Conservation (phyloP, 2,329 filamentous ascomycete species). For the Neonectria hederae region DNA sequence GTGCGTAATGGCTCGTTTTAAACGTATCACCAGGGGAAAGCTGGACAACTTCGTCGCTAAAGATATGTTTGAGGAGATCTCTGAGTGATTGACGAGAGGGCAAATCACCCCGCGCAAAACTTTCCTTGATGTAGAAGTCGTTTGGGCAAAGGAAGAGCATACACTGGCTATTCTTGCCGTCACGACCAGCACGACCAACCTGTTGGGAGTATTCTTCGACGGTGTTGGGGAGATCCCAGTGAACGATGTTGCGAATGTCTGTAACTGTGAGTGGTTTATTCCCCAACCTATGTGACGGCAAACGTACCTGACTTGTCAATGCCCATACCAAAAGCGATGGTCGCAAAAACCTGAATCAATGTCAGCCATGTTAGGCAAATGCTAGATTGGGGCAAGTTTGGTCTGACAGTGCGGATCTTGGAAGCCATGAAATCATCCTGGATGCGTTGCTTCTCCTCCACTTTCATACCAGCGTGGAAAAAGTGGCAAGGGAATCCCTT, state of each 20-base stretch:
- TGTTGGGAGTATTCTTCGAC: slow-evolving; percentile 68
- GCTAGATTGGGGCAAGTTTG: fast-evolving
- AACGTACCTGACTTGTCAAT: slow-evolving; percentile 59
- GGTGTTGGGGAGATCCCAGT: slow-evolving; percentile 61
- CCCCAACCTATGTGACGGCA: fast-evolving
- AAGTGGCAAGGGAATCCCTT: slow-evolving; percentile 54
- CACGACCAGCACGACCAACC: slow-evolving; percentile 64
- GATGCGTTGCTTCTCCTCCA: slow-evolving; percentile 53
- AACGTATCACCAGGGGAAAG: slow-evolving; percentile 32
- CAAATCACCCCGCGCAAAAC: slow-evolving; percentile 68
- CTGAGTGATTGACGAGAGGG: slow-evolving; percentile 61
- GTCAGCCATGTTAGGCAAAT: not conserved
- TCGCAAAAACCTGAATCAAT: slow-evolving; percentile 50
- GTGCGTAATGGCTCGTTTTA: slow-evolving; percentile 55
- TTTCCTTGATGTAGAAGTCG: slow-evolving; percentile 67
- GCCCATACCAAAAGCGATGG: slow-evolving; percentile 69
- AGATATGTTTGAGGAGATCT: slow-evolving; percentile 61
- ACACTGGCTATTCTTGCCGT: slow-evolving; percentile 63
- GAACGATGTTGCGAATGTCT: slow-evolving; percentile 64
- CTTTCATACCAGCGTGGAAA: slow-evolving; percentile 62
- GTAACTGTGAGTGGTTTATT: slow-evolving; percentile 24
- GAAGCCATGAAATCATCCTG: slow-evolving; percentile 64
- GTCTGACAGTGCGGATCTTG: slow-evolving; percentile 48
- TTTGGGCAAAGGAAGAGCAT: slow-evolving; percentile 66
- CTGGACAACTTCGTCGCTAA: slow-evolving; percentile 46